Base-by-base conservation (phyloP, 2,329 filamentous ascomycete genomes). In the Amphichorda felina region DNA sequence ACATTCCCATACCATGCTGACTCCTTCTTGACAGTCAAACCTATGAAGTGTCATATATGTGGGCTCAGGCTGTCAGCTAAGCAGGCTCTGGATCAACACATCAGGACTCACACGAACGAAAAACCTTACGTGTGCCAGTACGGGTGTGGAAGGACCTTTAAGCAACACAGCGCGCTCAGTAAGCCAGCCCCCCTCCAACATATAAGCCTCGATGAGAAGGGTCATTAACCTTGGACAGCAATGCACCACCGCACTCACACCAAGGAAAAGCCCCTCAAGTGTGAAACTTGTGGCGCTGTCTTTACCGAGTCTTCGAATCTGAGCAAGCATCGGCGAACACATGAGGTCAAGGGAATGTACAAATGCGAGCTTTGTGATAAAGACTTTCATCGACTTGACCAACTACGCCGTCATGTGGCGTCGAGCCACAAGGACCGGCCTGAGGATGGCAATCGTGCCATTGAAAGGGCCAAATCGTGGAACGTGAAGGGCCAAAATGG, bases 171-270 rank as follows among this genome's bases (percentile, higher is more conserved):
- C 42, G 76, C 77, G 16, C 57, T 79, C 16, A 80, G 74, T 78
- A 66, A 47, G 68, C 59, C n/a, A n/a, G n/a, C n/a, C n/a, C n/a
- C 22, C 4, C 10, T 1, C 4, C 34, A 32, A 8, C 25, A 9
- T 8, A 10, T 4, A 18, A 8, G 5, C 10, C 15, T 16, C 17
- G 4, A 22, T 16, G 11, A 17, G 25, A 9, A 9, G 11, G 11
- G 8, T 22, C 8, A 19, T 18, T 30, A 16, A 39, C 28, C 10
- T 17, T 19, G 18, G 32, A 22, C 43, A 77, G 73, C 75, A n/a
- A 79, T 79, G 63, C 79, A 83, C 45, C 68, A 70, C 45, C 66
- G 76, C 27, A 75, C 70, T 2, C 79, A 82, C 46, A 79, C 77
- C 1, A 74, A 75, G 29, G 67, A 72, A 32, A 81, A 80, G 47